Conservation (phyloP, 345 rosid species). For the Gossypioides kirkii region DNA sequence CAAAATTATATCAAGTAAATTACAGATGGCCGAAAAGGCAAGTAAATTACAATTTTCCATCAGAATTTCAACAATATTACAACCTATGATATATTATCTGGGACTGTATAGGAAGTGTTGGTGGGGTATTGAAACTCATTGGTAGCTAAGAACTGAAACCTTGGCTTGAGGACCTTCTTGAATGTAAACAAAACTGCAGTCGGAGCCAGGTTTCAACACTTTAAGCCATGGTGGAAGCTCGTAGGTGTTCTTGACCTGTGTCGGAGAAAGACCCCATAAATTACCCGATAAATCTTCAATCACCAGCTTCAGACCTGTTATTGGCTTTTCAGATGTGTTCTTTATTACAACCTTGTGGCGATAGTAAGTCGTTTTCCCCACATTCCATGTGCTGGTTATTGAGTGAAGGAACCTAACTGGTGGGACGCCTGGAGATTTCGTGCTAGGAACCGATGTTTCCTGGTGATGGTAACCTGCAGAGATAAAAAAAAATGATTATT, state of each 20-base stretch:
- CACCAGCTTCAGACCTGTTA: constrained; percentile 41
- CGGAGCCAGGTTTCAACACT: constrained; percentile 42
- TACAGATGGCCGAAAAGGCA: not conserved
- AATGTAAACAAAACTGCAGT: constrained; percentile 49
- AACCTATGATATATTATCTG: not conserved
- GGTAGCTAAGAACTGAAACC: constrained; percentile 53
- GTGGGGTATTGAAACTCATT: constrained; percentile 15
- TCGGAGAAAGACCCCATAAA: constrained; percentile 58
- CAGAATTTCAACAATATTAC: not conserved
- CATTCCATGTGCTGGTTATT: constrained; percentile 54
- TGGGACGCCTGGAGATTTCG: constrained; percentile 30
- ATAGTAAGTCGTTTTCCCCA: constrained; percentile 42
- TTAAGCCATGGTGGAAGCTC: constrained; percentile 48
- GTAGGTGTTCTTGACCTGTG: constrained; percentile 40
- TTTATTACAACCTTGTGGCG: constrained; percentile 67
- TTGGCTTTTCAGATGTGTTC: constrained; percentile 46
- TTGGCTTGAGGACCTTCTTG: constrained; percentile 82
- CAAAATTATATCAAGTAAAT: not conserved
- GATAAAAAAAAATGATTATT: no score
- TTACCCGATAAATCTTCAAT: constrained; percentile 53
- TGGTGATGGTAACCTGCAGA: constrained; percentile 17
- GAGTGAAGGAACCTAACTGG: constrained; percentile 59
- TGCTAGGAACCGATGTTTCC: constrained; percentile 21
- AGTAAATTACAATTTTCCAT: not conserved
- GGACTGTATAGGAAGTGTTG: not conserved